These are phyloP conservation scores for Phytophthora foliorum DNA, from an alignment of 352 stramenopile genomes.

Conservation along the genomic window DNA sequence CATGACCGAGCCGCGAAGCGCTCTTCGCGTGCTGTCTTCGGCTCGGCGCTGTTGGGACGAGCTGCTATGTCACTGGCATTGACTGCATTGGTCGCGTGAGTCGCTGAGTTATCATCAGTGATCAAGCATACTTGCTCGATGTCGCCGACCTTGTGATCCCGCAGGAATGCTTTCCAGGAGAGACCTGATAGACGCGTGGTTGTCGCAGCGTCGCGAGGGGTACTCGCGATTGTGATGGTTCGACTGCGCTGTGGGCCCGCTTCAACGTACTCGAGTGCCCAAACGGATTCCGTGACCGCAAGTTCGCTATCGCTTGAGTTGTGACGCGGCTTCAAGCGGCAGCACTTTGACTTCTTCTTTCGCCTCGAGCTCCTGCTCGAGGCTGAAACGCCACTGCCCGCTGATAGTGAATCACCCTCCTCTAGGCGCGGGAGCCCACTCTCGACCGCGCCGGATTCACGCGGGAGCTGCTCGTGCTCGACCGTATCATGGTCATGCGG, in stretches of 20 bases:
- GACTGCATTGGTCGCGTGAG: too few species aligned
- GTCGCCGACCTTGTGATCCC: too few species aligned
- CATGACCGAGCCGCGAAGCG: not conserved
- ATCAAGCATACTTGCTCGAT: too few species aligned
- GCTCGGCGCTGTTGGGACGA: not conserved
- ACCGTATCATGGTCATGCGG: too few species aligned
- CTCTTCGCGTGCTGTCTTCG: not conserved
- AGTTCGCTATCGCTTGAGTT: not conserved
- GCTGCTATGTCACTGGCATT: not conserved
- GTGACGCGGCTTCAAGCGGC: not conserved
- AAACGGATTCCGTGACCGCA: not conserved
- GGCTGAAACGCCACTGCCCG: not conserved
- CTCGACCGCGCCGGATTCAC: not conserved
- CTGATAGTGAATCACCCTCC: not conserved
- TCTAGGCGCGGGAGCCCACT: not conserved
- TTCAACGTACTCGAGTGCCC: not conserved
- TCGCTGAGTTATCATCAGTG: too few species aligned
- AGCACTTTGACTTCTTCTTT: not conserved
- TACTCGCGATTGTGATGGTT: too few species aligned
- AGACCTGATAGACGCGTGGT: too few species aligned
- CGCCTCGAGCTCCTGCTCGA: not conserved
- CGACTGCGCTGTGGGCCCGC: too few species aligned
- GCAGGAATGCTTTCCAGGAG: too few species aligned
- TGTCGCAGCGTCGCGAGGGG: too few species aligned
- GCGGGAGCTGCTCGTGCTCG: not conserved